Evolutionary conservation across 306 rosid species (phyloP), one percentile per base, ranked within the genome.

Genomic region (Fagus sylvatica): DNA sequence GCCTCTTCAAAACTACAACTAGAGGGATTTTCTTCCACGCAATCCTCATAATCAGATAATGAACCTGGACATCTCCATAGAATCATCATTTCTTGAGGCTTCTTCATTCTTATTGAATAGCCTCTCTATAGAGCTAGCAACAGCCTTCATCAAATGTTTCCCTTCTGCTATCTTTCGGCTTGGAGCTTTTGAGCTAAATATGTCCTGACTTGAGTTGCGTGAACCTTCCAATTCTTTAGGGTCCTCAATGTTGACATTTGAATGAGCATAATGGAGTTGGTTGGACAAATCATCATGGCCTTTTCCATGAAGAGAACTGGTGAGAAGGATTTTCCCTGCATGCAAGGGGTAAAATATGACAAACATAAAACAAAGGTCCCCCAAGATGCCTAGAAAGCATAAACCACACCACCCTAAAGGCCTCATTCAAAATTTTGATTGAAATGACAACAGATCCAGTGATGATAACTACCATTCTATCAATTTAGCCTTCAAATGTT

Each of bases 301-400:
- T 80, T 89, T 87, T 70, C 86, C 89, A 53, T 83, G 93, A 78
- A 94, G 81, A 69, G 93, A 91, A 48, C 90, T 54, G 51, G 91
- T 89, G 28, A 94, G 88, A 70, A 90, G 93, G 80, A 91, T 82
- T 84, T 88, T 94, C 78, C 97, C 98, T 94, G 94, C 73, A 86
- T 17, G 53, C 32, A 75, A 42, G 64, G 69, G 40, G 30, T 60
- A 85, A 73, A 61, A 15, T 57, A 56, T 74, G 12, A 72, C 7
- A 48, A 22, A 36, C 72, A 62, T 3, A 76, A 74, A 42, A 56
- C 16, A 57, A 17, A 60, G 13, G 46, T 53, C 62, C 12, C 70
- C 22, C 28, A 43, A 39, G 53, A 6, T 11, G 22, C 69, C 13
- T 17, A 19, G 61, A 41, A 60, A 60, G 46, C 15, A 43, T 16